Base-by-base conservation (phyloP, 805 yeast species). In the Kodamaea jinghongensis region DNA sequence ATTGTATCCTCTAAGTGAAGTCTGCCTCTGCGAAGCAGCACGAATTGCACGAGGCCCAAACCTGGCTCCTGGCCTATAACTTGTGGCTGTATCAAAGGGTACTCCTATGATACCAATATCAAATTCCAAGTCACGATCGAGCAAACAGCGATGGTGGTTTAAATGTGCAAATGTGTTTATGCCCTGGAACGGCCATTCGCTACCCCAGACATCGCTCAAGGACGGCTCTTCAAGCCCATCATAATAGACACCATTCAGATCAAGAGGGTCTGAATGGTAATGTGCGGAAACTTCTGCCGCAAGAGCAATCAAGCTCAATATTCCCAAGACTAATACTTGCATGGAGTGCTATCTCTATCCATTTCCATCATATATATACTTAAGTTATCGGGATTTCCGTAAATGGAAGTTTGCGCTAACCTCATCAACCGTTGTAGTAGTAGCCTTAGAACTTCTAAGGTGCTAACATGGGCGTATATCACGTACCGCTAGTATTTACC, bases 51-150 rank as follows among this genome's bases (percentile, higher is more conserved):
- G 61, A 3, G 91, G 95, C 2, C 95, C 95, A 60, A 86, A 86
- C 39, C 95, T 63, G 2, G 95, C 90, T 5, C 95, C 95, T 0
- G 90, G 75, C 36, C 95, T 70, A 58, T 79, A 86, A 1, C 89
- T 74, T 0, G 81, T 81, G 0, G 91, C 91, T 5, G 93, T 86
- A 54, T 86, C 95, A 50, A 86, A 86, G 0, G 95, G 95, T 1
- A 83, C 82, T 4, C 95, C 95, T 41, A 86, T 70, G 10, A 86
- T 47, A 0, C 81, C 95, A 35, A 86, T 73, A 50, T 86, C 95
- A 49, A 71, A 87, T 2, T 64, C 51, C 6, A 56, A 45, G 4
- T 71, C 67, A 31, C 75, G 58, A 29, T 76, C 60, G 2, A 73
- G 34, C 14, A 86, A 67, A 55, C 95, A 86, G 43, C 69, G 70